Base-by-base conservation (phyloP, 2,329 filamentous ascomycete species). In the Fusarium goolgardi region DNA sequence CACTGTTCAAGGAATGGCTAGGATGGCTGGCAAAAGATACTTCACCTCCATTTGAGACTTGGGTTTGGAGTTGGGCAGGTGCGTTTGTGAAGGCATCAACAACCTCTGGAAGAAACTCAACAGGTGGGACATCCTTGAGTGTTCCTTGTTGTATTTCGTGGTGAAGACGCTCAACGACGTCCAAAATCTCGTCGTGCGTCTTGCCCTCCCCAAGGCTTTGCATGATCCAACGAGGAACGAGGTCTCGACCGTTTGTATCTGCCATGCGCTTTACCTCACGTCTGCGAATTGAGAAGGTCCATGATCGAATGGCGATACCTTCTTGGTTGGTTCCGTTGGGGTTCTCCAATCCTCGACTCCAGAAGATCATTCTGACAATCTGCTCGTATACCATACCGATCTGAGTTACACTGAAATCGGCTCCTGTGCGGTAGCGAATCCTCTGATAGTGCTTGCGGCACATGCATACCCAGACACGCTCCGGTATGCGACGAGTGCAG, bases 381-480 rank as follows among this genome's bases (percentile, higher is more conserved):
- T 92, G 90, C 32, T 83, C 81, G 55, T 85, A 80, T 1, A 93
- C 85, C 2, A 93, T 81, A 4, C 88, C 83, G 56, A 88, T 88
- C 74, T 93, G 90, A 1, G 85, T 75, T 75, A 85, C 79, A 52
- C 87, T 86, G 76, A 91, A 87, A 23, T 88, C 84, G 34, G 83
- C 81, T 2, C 83, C 83, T 54, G 88, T 88, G n/a, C 90, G 85
- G 74, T 94, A 94, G 0, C 90, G 84, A 43, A 85, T 85, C 9
- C 92, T 87, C 78, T 96, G 93, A 76, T 96, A 96, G 74, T 94
- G 91, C 75, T 94, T 94, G 35, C 92, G 87, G 77, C 93, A 96
- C 75, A 88, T 90, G 72, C 90, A 87, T 1, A 93, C 87, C 91
- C 91, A 95, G 3, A 92, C 85, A 23, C 86, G 78, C 8, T 85